These are phyloP conservation scores for Pythium biforme DNA, from an alignment of 352 stramenopile species.

Conservation along the genomic window DNA sequence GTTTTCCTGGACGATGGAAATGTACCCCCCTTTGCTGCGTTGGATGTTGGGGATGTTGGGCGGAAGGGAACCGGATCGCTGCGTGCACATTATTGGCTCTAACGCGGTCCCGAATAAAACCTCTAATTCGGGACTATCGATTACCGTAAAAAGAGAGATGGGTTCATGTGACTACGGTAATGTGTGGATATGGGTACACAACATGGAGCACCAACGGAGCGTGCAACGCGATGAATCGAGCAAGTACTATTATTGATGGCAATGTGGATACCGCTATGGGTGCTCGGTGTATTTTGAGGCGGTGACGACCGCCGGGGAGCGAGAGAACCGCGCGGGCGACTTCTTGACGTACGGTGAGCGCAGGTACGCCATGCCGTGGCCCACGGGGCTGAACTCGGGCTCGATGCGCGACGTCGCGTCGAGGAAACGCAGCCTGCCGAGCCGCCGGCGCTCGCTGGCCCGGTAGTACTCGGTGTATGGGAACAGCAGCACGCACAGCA, in stretches of 20 bases:
- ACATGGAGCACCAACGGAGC: background rate
- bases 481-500: conserved; percentile 54
- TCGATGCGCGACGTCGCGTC: conserved; percentile 16
- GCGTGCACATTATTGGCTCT: conserved; percentile 26
- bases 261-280: background rate
- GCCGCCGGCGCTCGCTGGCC: conserved; percentile 37
- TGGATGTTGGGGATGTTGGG: background rate
- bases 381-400: conserved; percentile 26
- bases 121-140: background rate
- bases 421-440: conserved; percentile 31
- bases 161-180: background rate
- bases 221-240: too few species aligned
- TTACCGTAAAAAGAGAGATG: background rate
- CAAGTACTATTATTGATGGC: too few species aligned
- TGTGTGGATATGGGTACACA: background rate
- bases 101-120: conserved; percentile 22
- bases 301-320: conserved; percentile 15
- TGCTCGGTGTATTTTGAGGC: conserved; percentile 4
- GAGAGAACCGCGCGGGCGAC: conserved; percentile 14
- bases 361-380: conserved; percentile 55
- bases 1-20: background rate
- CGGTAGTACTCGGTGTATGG: conserved; percentile 64
- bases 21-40: conserved; percentile 1
- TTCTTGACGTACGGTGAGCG: conserved; percentile 36
- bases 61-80: background rate